Percentiles rank a stretch among this genome's conserved stretches.
Conservation (phyloP, 345 rosid genomes). For the Rhodamnia argentea region DNA sequence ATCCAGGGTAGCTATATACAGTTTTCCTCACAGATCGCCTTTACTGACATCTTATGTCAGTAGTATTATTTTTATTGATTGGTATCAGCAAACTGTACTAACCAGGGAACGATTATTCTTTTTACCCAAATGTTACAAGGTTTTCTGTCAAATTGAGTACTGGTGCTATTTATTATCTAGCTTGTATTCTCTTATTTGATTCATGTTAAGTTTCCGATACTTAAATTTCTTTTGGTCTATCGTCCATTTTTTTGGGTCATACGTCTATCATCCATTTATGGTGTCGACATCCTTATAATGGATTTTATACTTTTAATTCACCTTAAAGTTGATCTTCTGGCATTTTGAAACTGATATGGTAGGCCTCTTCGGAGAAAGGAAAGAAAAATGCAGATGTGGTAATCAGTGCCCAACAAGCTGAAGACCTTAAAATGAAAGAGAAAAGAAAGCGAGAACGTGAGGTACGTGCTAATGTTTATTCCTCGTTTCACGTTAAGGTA, state of each 20-base stretch:
- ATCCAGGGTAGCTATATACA: neutral
- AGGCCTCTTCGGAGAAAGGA: slow-evolving; percentile 47
- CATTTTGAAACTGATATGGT: neutral
- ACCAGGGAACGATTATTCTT: neutral
- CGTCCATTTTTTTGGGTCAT: neutral
- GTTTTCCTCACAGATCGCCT: neutral
- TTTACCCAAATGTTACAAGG: neutral
- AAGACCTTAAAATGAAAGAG: slow-evolving; percentile 85
- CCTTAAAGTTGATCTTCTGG: neutral
- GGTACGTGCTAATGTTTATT: slow-evolving; percentile 17
- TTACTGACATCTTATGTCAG: neutral
- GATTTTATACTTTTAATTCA: neutral
- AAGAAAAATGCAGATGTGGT: slow-evolving; percentile 42
- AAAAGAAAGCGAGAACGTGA: slow-evolving; percentile 86
- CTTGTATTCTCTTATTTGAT: neutral
- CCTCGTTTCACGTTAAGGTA: neutral
- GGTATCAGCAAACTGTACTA: neutral
- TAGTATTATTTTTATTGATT: neutral
- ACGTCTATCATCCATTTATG: neutral
- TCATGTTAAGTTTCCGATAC: neutral
- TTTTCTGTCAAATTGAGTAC: neutral
- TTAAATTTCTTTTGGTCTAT: neutral
- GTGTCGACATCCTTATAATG: neutral
- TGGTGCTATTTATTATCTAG: neutral
- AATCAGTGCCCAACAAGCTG: slow-evolving; percentile 81